Percentiles rank a stretch among this genome's conserved stretches.
Evolutionary conservation across 257 asterid species (phyloP).

Genomic region (Petunia secreta): DNA sequence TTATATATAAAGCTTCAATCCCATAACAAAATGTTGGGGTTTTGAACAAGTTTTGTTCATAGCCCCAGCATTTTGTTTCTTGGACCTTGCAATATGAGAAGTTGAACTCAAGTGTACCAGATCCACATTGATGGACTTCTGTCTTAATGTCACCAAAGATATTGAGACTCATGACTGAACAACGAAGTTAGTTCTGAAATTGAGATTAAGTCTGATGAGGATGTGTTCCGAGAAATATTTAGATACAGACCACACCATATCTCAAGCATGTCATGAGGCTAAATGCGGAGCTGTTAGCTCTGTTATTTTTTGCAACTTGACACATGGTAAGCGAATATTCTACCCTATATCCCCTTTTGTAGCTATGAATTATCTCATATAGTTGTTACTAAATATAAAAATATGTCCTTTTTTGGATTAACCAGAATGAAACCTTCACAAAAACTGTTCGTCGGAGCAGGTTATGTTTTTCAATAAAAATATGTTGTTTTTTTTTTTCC

Average conservation of each 20-base stretch:
- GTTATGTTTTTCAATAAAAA: too few relatives aligned
- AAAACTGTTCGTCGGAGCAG: too few relatives aligned
- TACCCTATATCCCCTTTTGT: too few relatives aligned
- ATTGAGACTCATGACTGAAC: conserved; percentile 31
- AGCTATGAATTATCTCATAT: too few relatives aligned
- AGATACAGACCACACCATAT: conserved; percentile 20
- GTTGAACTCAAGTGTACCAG: background rate
- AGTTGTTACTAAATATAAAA: too few relatives aligned
- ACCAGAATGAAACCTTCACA: too few relatives aligned
- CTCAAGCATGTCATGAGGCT: conserved; percentile 11
- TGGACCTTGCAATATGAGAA: conserved; percentile 36
- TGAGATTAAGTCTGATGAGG: background rate
- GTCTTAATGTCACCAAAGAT: conserved; percentile 36
- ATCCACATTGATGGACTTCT: too few relatives aligned
- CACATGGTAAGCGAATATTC: background rate
- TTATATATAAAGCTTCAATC: too few relatives aligned
- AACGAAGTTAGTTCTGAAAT: background rate
- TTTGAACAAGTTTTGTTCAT: too few relatives aligned
- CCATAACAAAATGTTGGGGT: too few relatives aligned
- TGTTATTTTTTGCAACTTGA: conserved; percentile 16
- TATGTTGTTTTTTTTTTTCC: too few relatives aligned
- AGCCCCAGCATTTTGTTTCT: conserved; percentile 21
- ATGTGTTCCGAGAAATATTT: conserved; percentile 24
- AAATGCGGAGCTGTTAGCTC: conserved; percentile 30
- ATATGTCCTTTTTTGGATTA: too few relatives aligned